phyloP scores from a whole-genome alignment of 2,329 filamentous ascomycete species.

The Bipolaris bicolor region DNA sequence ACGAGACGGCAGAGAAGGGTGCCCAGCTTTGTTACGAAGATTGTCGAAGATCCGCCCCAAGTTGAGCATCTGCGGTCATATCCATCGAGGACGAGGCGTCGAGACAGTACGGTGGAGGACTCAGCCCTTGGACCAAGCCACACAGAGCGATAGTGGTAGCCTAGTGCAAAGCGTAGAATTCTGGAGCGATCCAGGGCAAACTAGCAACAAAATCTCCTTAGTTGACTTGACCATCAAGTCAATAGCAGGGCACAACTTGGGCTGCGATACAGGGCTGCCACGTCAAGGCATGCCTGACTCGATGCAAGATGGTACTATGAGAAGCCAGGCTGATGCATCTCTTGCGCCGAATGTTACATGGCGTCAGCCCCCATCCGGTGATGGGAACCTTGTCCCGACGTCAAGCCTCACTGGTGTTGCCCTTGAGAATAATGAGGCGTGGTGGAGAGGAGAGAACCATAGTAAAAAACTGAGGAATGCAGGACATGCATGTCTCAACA shows the following conservation, averaged over 20 bases:
- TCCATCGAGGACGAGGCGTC: conserved; percentile 71
- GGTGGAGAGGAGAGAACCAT: conserved; percentile 15
- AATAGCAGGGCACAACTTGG: conserved; percentile 42
- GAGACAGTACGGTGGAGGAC: conserved; percentile 68
- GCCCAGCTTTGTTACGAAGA: conserved; percentile 62
- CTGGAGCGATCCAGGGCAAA: conserved; percentile 66
- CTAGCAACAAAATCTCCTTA: conserved; percentile 66
- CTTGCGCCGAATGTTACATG: conserved; percentile 4
- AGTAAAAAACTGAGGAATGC: conserved; percentile 25
- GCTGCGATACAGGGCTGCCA: conserved; percentile 37
- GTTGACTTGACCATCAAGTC: conserved; percentile 63
- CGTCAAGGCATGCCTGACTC: conserved; percentile 32
- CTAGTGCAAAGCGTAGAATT: conserved; percentile 53
- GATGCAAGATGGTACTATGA: conserved; percentile 5
- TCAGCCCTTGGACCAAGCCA: conserved; percentile 1
- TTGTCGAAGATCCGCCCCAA: conserved; percentile 67
- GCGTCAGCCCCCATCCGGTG: conserved; percentile 28
- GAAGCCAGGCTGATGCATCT: conserved; percentile 29
- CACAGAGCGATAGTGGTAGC: conserved; percentile 31
- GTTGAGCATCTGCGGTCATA: conserved; percentile 73
- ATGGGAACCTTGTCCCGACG: conserved; percentile 28
- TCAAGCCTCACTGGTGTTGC: conserved; percentile 26
- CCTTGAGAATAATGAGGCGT: conserved; percentile 31
- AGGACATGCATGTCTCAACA: conserved; percentile 5
- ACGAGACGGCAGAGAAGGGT: conserved; percentile 57